Evolutionary conservation across 768 basidiomycete genomes (phyloP).

Genomic region (Boletus pseudopeckii): DNA sequence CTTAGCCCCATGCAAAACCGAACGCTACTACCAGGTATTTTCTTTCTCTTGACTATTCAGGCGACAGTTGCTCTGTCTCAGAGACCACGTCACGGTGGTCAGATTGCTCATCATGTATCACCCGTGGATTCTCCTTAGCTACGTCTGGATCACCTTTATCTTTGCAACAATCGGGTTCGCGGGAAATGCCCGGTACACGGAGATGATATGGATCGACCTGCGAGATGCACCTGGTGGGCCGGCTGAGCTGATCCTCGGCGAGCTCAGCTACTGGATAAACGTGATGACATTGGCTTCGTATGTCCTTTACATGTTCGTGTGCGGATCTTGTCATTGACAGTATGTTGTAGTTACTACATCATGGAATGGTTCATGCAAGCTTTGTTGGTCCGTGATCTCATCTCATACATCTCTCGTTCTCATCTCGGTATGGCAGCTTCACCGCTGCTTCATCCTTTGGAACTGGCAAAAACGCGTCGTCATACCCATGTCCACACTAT

Average conservation of each 20-base stretch:
- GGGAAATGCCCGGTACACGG: slow-evolving; percentile 26
- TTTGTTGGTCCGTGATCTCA: slow-evolving; percentile 12
- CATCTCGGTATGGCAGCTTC: slow-evolving; percentile 4
- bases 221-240: slow-evolving; percentile 17
- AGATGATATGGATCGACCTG: slow-evolving; percentile 34
- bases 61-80: slow-evolving; percentile 6
- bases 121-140: slow-evolving; percentile 13
- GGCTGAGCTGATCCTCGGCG: slow-evolving; percentile 11
- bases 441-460: slow-evolving; percentile 21
- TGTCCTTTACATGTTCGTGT: neutral
- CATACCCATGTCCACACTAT: slow-evolving; percentile 13
- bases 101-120: neutral
- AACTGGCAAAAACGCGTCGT: slow-evolving; percentile 10
- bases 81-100: neutral
- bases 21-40: slow-evolving; percentile 13
- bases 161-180: slow-evolving; percentile 28
- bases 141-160: slow-evolving; percentile 24
- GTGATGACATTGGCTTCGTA: slow-evolving; percentile 18
- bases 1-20: neutral
- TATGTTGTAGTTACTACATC: slow-evolving; percentile 19
- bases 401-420: neutral
- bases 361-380: slow-evolving; percentile 32
- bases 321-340: neutral
- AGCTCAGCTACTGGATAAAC: slow-evolving; percentile 19
- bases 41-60: slow-evolving; percentile 23